These are phyloP conservation scores for Chrysosporium keratinophilum DNA, from an alignment of 2,329 filamentous ascomycete species.

Conservation along the genomic window DNA sequence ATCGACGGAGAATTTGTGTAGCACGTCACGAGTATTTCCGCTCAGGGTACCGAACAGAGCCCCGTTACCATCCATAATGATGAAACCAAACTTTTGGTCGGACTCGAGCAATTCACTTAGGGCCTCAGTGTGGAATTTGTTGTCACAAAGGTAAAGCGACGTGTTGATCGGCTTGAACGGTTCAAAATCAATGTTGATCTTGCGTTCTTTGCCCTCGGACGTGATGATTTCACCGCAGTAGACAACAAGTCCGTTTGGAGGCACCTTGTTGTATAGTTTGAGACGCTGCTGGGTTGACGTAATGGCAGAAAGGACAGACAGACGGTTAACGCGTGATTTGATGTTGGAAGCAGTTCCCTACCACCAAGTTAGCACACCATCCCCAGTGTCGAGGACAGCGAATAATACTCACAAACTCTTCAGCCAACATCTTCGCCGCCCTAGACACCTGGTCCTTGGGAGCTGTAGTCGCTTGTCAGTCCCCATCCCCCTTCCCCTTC, in stretches of 20 bases:
- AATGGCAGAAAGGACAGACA: conserved; percentile 95
- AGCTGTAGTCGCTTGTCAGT: conserved; percentile 42
- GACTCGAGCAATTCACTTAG: conserved; percentile 94
- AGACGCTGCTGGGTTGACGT: conserved; percentile 98
- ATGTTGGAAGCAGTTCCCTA: conserved; percentile 98
- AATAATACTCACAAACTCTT: conserved; percentile 75
- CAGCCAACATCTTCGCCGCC: conserved; percentile 98
- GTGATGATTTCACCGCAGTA: conserved; percentile 99
- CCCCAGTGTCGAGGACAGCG: not conserved
- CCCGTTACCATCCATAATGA: conserved; percentile 99
- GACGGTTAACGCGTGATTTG: conserved; percentile 97
- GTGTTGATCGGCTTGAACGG: conserved; percentile 99
- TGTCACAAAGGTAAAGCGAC: conserved; percentile 97
- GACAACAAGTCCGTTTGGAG: conserved; percentile 91
- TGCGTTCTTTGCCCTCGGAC: conserved; percentile 93
- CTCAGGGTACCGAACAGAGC: conserved; percentile 93
- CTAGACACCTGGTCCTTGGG: conserved; percentile 97
- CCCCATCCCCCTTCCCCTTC: not conserved
- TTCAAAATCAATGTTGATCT: conserved; percentile 99
- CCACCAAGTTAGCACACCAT: conserved; percentile 11
- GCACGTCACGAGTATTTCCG: conserved; percentile 90
- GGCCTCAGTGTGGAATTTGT: conserved; percentile 98
- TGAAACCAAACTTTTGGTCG: conserved; percentile 98
- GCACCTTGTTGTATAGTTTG: conserved; percentile 98
- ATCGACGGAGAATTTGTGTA: conserved; percentile 98